phyloP scores from a whole-genome alignment of 306 rosid species.

The Geum urbanum region DNA sequence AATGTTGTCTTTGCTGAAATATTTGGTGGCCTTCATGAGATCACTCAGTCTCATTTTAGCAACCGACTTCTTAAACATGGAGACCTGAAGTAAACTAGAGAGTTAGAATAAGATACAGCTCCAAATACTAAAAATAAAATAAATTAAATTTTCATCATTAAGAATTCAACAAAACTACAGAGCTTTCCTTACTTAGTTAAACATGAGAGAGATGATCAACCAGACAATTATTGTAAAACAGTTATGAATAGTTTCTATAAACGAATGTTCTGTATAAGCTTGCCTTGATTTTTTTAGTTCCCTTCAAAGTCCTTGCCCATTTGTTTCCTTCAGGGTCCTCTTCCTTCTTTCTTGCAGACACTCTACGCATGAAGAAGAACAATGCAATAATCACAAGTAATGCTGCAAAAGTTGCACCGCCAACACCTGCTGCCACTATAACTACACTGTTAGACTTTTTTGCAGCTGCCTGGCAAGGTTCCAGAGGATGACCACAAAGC shows the following conservation, averaged over 20 bases:
- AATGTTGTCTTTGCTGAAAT: conserved; percentile 61
- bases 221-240: not conserved
- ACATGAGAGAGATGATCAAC: not conserved
- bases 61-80: conserved; percentile 75
- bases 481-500: conserved; percentile 48
- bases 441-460: conserved; percentile 45
- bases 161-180: not conserved
- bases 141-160: not conserved
- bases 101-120: conserved; percentile 10
- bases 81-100: conserved; percentile 54
- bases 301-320: conserved; percentile 84
- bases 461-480: not conserved
- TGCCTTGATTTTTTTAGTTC: conserved; percentile 74
- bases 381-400: conserved; percentile 42
- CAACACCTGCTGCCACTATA: conserved; percentile 74
- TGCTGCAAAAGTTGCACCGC: conserved; percentile 56
- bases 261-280: conserved; percentile 26
- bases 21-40: conserved; percentile 92
- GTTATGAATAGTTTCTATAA: not conserved
- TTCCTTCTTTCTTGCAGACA: conserved; percentile 54
- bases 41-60: conserved; percentile 83
- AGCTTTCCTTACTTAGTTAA: not conserved
- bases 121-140: not conserved
- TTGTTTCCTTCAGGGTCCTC: conserved; percentile 93
- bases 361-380: conserved; percentile 62